Base-by-base conservation (phyloP, 495 filamentous ascomycete genomes). In the Wilcoxina mikolae region DNA sequence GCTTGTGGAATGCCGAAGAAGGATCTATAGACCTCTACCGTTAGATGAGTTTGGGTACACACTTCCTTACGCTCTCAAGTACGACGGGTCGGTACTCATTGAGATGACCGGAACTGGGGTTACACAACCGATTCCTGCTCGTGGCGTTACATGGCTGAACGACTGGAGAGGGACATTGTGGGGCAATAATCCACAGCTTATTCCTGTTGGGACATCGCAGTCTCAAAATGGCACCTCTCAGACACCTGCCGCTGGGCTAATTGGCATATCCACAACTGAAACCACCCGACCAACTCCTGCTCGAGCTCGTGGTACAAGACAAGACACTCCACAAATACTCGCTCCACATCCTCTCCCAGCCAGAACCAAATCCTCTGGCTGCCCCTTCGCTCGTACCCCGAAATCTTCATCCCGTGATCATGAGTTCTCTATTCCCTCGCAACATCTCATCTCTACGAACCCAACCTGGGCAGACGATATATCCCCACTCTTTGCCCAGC, bases 1-100 rank as follows among this genome's bases (percentile, higher is more conserved):
- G 18, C 57, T 60, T 12, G 58, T 58, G 1, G 58, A 60, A 44
- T 56, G 51, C 46, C 24, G 58, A 35, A 58, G 57, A 23, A 46
- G 58, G 25, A 60, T 60, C 25, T 60, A 54, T 51, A 58, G 58
- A 11, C 58, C 58, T 7, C 31, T 60, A 10, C 58, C 58, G 2
- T 45, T 60, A 15, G 48, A 60, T 50, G 58, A 60, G 41, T 60
- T 60, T 35, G 58, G 58, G 10, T 41, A 31, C 27, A 55, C 57
- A 1, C 31, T 60, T 10, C 58, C 58, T n/a, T 60, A 60, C 31
- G 58, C 58, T 3, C 10, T 58, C 4, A 31, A 56, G 1, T 55
- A 55, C 41, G 7, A 10, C 11, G 41, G 28, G 9, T 11, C 17
- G 27, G 28, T 4, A 10, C 54, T 15, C 5, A 25, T 59, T 23